phyloP scores from a whole-genome alignment of 1,284 basidiomycete species.

The Termitomyces sp. region DNA sequence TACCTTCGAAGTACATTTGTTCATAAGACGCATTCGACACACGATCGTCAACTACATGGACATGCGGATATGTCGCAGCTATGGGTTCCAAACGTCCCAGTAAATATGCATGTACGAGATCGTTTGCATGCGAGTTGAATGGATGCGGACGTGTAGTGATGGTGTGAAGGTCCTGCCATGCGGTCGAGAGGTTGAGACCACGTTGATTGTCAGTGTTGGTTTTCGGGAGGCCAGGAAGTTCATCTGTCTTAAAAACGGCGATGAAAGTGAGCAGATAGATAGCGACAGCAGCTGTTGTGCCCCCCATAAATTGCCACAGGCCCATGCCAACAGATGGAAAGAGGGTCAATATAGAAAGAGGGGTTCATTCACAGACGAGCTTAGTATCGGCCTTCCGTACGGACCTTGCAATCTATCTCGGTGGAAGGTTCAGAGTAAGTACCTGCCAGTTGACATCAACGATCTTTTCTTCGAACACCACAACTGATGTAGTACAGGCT shows the following conservation, averaged over 20 bases:
- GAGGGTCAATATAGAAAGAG: no score
- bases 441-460: no score
- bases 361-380: background rate
- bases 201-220: constrained; percentile 27
- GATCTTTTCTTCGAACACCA: no score
- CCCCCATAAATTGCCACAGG: constrained; percentile 20
- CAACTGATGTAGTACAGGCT: no score
- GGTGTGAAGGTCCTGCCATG: constrained; percentile 57
- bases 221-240: constrained; percentile 44
- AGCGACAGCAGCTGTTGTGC: constrained; percentile 49
- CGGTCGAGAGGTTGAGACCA: constrained; percentile 52
- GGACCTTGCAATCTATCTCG: no score
- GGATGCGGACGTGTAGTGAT: constrained; percentile 68
- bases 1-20: constrained; percentile 64
- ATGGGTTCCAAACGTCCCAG: constrained; percentile 48
- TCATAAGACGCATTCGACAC: constrained; percentile 53
- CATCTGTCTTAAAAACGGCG: constrained; percentile 51
- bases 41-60: constrained; percentile 54
- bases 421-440: no score
- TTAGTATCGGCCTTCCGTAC: no score
- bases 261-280: constrained; percentile 51
- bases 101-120: constrained; percentile 56
- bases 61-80: constrained; percentile 35
- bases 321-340: constrained; percentile 1
- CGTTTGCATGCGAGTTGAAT: constrained; percentile 72